Percentiles rank a stretch among this genome's conserved stretches.
Conservation (phyloP, 257 asterid species). For the Nicotiana otophora region DNA sequence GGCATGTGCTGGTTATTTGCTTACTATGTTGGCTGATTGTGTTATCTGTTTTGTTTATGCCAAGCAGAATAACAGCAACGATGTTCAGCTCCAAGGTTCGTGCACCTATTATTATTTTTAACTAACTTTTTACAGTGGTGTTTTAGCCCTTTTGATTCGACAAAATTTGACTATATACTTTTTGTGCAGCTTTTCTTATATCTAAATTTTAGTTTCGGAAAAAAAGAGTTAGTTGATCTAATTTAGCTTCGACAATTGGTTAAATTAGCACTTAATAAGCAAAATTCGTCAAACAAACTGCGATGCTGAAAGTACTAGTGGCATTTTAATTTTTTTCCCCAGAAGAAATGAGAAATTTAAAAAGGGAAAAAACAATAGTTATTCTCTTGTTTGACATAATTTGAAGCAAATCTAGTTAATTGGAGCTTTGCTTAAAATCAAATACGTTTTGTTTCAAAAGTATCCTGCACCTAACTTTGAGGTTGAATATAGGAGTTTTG, state of each 20-base stretch:
- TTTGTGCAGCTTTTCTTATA: neutral
- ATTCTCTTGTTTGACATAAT: too few relatives aligned
- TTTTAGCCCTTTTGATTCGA: neutral
- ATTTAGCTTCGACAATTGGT: neutral
- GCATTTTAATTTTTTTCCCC: neutral
- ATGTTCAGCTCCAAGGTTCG: slow-evolving; percentile 50
- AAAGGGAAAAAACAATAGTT: too few relatives aligned
- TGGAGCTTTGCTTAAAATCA: neutral
- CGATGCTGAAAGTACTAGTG: too few relatives aligned
- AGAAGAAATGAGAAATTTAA: too few relatives aligned
- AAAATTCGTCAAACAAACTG: too few relatives aligned
- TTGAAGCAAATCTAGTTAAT: neutral
- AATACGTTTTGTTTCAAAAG: neutral
- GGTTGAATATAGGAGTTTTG: neutral
- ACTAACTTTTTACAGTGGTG: neutral
- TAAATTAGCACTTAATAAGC: neutral
- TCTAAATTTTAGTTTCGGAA: neutral
- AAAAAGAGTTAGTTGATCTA: neutral
- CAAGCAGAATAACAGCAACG: slow-evolving; percentile 22
- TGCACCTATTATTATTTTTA: neutral
- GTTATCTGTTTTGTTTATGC: slow-evolving; percentile 49
- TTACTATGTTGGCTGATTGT: slow-evolving; percentile 81
- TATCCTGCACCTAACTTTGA: neutral
- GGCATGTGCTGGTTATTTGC: slow-evolving; percentile 69
- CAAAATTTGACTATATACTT: neutral